A percentile compares a stretch with the other conserved stretches of the same genome.
Conservation (phyloP, 371 early-diverging fungal genomes). For the Conidiobolus incongruus region DNA sequence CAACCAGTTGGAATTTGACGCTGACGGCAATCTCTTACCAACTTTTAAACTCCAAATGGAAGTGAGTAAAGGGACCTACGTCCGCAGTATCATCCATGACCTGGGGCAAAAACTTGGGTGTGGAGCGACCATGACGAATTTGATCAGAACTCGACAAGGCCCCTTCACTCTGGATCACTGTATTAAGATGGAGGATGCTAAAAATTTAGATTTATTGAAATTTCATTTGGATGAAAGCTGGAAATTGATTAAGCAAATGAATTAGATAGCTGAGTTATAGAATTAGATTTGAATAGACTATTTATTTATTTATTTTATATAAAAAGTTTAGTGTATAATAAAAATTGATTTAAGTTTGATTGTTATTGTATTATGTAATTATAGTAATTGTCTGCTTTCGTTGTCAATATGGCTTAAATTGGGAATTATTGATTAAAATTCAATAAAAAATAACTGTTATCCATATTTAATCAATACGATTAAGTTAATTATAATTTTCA, state of each 20-base stretch:
- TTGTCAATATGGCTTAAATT: no score
- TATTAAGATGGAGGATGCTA: neutral
- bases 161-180: constrained; percentile 9
- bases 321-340: no score
- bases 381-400: no score
- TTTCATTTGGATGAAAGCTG: neutral
- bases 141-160: constrained; percentile 14
- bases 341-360: no score
- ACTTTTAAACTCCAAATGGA: constrained; percentile 12
- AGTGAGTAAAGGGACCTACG: constrained; percentile 21
- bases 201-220: neutral
- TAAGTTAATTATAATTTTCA: no score
- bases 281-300: no score
- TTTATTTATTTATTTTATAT: no score
- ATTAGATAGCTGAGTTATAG: no score
- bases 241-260: neutral
- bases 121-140: constrained; percentile 13
- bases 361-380: no score
- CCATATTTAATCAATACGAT: no score
- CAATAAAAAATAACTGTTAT: no score
- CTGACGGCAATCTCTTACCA: neutral
- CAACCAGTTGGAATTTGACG: neutral
- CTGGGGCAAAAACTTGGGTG: constrained; percentile 13
- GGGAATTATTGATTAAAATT: no score
- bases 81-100: constrained; percentile 17